These are phyloP conservation scores for Yarrowia deformans DNA, from an alignment of 805 yeast species.

Conservation along the genomic window DNA sequence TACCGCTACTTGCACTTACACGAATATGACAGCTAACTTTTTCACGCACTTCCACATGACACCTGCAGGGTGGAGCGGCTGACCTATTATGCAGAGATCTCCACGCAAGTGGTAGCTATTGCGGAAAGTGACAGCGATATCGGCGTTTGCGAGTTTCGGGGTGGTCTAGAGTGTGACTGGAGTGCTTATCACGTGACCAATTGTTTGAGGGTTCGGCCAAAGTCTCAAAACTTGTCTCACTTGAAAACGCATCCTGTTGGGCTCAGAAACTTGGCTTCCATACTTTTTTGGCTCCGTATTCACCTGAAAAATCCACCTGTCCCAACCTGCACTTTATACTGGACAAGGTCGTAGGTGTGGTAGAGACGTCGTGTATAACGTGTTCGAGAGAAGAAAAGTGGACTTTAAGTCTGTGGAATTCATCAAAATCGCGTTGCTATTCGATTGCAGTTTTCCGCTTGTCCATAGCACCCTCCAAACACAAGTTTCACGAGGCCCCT, in stretches of 20 bases:
- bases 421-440: not conserved
- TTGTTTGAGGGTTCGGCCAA: not conserved
- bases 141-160: not conserved
- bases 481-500: not conserved
- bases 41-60: slow-evolving; percentile 4
- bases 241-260: not conserved
- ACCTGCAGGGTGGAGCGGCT: slow-evolving; percentile 24
- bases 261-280: not conserved
- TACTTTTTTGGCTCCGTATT: not conserved
- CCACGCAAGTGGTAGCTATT: not conserved
- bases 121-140: not conserved
- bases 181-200: not conserved
- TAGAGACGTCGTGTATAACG: no score
- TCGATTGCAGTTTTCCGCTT: not conserved
- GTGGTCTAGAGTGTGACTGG: not conserved
- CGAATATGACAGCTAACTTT: no score
- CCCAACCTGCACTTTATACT: slow-evolving; percentile 18
- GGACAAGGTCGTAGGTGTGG: not conserved
- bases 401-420: not conserved
- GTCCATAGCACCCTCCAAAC: not conserved
- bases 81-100: slow-evolving; percentile 10
- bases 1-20: no score
- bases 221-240: not conserved
- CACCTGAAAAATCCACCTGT: slow-evolving; percentile 3
- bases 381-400: not conserved